Evolutionary conservation across 2,329 filamentous ascomycete species (phyloP), one percentile per base, ranked within the genome.

Genomic region (Coniosporium tulheliwenetii): DNA sequence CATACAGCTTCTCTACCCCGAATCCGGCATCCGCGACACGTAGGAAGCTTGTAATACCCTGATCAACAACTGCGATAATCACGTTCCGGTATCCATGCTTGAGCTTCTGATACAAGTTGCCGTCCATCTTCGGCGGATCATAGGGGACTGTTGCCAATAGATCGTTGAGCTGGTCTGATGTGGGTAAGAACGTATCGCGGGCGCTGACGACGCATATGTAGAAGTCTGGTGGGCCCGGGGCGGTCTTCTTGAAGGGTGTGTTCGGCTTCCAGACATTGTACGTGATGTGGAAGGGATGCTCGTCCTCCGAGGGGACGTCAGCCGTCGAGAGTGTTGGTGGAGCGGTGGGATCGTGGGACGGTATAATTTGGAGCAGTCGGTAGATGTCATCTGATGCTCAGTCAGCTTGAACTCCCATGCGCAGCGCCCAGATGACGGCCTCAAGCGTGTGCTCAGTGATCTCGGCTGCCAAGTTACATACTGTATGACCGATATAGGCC

Each of bases 21-120:
- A 95, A 95, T 1, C 79, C 79, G 9, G 77, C 78, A 64, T 96
- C 86, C 1, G 74, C 77, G 43, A 95, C 70, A 16, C 83, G 69
- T 52, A 95, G 67, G 56, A 89, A 96, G 57, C 89, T 96, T 37
- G 87, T 81, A 15, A 96, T 71, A 0, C 91, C 91, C 46, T 85
- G 75, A 56, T 96, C 91, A 30, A 95, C 86, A 2, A 96, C 74
- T 0, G 87, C 91, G 16, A 98, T 58, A 30, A 95, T 67, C 30
- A 91, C 82, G 58, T 85, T 91, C 47, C 85, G 74, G 57, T 81
- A 78, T 1, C 86, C 91, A 52, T 93, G 78, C 60, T 86, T 89
- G 47, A 96, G 64, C 44, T 83, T 77, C 52, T 79, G 74, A 54
- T 93, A 91, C 47, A 87, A 60, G 47, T 71, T 60, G 7, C 62